phyloP scores from a whole-genome alignment of 2,329 filamentous ascomycete genomes.

The Verticillium alfalfae region DNA sequence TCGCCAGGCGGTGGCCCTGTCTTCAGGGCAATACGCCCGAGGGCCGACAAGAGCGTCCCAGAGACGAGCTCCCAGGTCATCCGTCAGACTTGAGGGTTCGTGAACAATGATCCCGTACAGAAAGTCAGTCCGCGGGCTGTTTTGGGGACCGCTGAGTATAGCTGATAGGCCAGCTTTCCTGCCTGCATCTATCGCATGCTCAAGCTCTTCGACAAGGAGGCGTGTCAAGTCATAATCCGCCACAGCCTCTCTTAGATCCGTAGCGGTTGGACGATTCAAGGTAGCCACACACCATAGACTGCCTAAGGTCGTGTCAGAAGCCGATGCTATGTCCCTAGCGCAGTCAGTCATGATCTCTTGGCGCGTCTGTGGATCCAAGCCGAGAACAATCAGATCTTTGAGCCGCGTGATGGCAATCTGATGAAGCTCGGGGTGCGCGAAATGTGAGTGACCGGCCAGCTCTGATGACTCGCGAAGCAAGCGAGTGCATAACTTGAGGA shows the following conservation, averaged over 20 bases:
- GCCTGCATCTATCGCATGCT: constrained; percentile 42
- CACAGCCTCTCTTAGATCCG: constrained; percentile 53
- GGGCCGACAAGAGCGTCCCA: constrained; percentile 71
- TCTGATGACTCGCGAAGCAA: constrained; percentile 68
- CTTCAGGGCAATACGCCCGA: constrained; percentile 50
- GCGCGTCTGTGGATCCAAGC: constrained; percentile 50
- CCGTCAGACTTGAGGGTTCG: constrained; percentile 56
- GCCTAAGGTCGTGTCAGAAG: constrained; percentile 61
- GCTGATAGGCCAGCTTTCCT: constrained; percentile 32
- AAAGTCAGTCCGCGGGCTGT: constrained; percentile 50
- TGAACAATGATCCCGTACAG: constrained; percentile 53
- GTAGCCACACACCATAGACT: constrained; percentile 62
- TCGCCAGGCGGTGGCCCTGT: constrained; percentile 65
- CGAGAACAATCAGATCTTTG: constrained; percentile 50
- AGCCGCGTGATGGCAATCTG: constrained; percentile 58
- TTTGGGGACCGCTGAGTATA: constrained; percentile 42
- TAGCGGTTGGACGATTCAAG: constrained; percentile 39
- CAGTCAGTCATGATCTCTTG: constrained; percentile 61
- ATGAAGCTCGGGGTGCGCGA: constrained; percentile 58
- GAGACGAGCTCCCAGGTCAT: constrained; percentile 56
- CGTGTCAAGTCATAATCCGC: constrained; percentile 55
- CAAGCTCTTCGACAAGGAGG: constrained; percentile 61
- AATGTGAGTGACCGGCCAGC: constrained; percentile 43
- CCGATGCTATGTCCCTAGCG: constrained; percentile 60
- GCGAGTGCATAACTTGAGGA: constrained; percentile 52